A percentile compares a stretch with the other conserved stretches of the same genome.
phyloP scores from a whole-genome alignment of 2,329 filamentous ascomycete species.

The Ilyonectria sp. region DNA sequence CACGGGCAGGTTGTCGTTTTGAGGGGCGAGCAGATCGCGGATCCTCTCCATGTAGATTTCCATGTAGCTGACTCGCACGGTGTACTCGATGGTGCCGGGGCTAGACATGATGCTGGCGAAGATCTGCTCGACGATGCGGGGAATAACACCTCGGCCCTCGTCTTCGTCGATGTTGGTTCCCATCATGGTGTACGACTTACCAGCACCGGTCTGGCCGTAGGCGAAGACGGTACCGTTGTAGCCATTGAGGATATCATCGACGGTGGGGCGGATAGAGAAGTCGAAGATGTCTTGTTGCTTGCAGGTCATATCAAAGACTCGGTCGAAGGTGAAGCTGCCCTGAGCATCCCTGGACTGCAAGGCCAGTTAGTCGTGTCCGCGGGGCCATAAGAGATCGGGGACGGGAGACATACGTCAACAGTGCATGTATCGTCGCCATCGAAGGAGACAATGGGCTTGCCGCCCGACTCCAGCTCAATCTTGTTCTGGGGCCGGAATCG shows the following conservation, averaged over 20 bases:
- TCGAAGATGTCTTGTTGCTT: constrained; percentile 96
- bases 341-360: constrained; percentile 84
- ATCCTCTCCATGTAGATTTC: constrained; percentile 99
- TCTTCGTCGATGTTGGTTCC: constrained; percentile 89
- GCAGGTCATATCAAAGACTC: constrained; percentile 95
- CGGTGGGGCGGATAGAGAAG: constrained; percentile 95
- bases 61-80: constrained; percentile 99
- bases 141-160: constrained; percentile 91
- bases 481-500: constrained; percentile 98
- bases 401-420: constrained; percentile 77
- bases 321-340: constrained; percentile 95
- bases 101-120: constrained; percentile 95
- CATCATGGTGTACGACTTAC: constrained; percentile 98
- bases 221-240: constrained; percentile 99
- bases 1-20: constrained; percentile 97
- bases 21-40: constrained; percentile 90
- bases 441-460: constrained; percentile 92
- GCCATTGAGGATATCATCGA: constrained; percentile 98
- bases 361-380: constrained; percentile 43
- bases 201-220: constrained; percentile 97
- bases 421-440: constrained; percentile 90
- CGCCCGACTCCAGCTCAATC: constrained; percentile 89
- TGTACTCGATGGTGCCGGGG: constrained; percentile 95
- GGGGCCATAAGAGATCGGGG: constrained; percentile 7
- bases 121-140: constrained; percentile 97